Evolutionary conservation across 2,329 filamentous ascomycete species (phyloP).

Genomic region (Harringtonia aguacate): DNA sequence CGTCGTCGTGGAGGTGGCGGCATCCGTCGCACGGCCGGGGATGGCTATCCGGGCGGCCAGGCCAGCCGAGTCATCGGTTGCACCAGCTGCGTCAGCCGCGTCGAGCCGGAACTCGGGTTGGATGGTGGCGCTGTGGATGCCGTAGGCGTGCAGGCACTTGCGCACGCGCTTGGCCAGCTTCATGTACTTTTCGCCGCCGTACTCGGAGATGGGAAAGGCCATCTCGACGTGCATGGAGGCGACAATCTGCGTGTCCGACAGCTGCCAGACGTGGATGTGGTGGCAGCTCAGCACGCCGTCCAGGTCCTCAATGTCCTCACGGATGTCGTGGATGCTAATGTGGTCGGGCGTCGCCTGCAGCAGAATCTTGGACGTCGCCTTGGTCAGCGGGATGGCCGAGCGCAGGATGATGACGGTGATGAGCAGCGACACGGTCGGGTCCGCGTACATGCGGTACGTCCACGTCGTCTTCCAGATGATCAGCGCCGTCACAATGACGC

Average conservation of each 20-base stretch:
- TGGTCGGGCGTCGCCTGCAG: slow-evolving; percentile 89
- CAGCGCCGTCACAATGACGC: slow-evolving; percentile 72
- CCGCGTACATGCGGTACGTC: slow-evolving; percentile 74
- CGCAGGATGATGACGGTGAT: slow-evolving; percentile 74
- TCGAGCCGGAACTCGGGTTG: slow-evolving; percentile 77
- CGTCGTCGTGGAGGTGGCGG: neutral
- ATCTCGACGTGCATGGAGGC: slow-evolving; percentile 92
- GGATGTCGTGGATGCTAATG: slow-evolving; percentile 80
- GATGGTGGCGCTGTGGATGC: slow-evolving; percentile 94
- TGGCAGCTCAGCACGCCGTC: slow-evolving; percentile 85
- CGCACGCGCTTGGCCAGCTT: slow-evolving; percentile 71
- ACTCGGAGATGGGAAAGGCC: slow-evolving; percentile 75
- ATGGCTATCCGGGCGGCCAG: no score
- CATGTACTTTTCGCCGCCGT: slow-evolving; percentile 79
- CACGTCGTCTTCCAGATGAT: slow-evolving; percentile 87
- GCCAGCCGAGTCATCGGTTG: neutral
- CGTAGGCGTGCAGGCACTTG: slow-evolving; percentile 85
- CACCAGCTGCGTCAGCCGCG: neutral
- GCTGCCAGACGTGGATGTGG: slow-evolving; percentile 95
- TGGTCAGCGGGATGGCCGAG: slow-evolving; percentile 68
- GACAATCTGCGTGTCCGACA: slow-evolving; percentile 89
- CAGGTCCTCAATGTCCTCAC: slow-evolving; percentile 78
- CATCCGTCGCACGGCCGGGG: no score
- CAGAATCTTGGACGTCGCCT: slow-evolving; percentile 75
- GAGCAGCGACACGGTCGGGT: slow-evolving; percentile 84